Conservation (phyloP, 371 early-diverging fungal species). For the Mortierella sp. region DNA sequence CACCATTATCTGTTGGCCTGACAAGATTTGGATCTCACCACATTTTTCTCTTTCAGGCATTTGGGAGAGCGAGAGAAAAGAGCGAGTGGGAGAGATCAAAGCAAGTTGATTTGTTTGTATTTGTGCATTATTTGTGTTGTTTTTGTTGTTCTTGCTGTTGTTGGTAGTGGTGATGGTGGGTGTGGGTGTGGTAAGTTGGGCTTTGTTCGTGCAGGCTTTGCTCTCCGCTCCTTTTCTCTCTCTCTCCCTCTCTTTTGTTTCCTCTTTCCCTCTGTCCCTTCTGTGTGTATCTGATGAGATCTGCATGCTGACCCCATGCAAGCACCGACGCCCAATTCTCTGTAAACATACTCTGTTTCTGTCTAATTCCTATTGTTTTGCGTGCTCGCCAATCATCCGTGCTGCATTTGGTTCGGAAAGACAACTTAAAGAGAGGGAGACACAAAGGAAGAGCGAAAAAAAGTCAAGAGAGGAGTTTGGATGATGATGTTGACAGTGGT, state of each 20-base stretch:
- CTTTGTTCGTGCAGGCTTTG: not conserved
- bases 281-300: not conserved
- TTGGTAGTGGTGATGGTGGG: no score
- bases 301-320: not conserved
- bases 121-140: no score
- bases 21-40: not conserved
- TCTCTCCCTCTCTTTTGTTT: not conserved
- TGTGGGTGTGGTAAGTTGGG: not conserved
- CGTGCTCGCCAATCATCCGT: not conserved
- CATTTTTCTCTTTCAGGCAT: not conserved
- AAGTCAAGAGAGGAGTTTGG: not conserved
- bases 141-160: not conserved
- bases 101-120: not conserved
- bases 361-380: not conserved
- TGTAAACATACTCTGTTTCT: not conserved
- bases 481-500: no score
- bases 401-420: not conserved
- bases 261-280: not conserved
- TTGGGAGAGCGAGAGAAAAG: not conserved
- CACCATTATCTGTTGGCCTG: no score
- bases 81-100: not conserved
- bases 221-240: not conserved
- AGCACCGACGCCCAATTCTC: not conserved
- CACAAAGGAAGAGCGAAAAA: not conserved
- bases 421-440: not conserved